Conservation (phyloP, 2,329 filamentous ascomycete species). For the Colletotrichum plurivorum region DNA sequence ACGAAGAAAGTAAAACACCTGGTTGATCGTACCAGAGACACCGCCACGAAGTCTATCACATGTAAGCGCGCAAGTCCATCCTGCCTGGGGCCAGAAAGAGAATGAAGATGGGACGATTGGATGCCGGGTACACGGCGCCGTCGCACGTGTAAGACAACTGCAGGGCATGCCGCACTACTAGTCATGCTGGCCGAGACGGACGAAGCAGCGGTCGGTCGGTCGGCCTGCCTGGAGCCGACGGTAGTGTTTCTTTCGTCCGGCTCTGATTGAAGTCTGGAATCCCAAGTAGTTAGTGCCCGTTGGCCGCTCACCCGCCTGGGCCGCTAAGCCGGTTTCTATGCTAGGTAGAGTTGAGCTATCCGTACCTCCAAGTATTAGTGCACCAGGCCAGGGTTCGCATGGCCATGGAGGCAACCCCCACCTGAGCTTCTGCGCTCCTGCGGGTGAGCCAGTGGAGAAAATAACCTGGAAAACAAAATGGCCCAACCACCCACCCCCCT, state of each 20-base stretch:
- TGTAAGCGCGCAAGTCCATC: constrained; percentile 26
- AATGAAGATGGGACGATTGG: constrained; percentile 34
- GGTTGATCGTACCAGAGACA: constrained; percentile 2
- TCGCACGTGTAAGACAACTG: constrained; percentile 27
- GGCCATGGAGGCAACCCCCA: constrained; percentile 21
- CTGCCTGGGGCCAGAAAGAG: constrained; percentile 11
- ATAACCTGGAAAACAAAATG: constrained; percentile 31
- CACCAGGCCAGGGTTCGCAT: constrained; percentile 22
- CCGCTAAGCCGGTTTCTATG: constrained; percentile 26
- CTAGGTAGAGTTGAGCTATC: not conserved
- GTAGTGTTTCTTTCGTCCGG: not conserved
- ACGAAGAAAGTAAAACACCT: constrained; percentile 20
- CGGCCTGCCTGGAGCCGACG: no score
- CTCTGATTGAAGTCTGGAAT: constrained; percentile 18
- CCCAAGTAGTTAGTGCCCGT: constrained; percentile 34
- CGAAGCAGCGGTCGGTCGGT: constrained; percentile 5
- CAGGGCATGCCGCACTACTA: constrained; percentile 12
- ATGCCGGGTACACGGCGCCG: constrained; percentile 19
- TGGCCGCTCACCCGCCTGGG: constrained; percentile 33
- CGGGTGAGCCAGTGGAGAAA: constrained; percentile 13
- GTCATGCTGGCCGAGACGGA: constrained; percentile 12
- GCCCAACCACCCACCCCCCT: constrained; percentile 31
- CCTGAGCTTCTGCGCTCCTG: constrained; percentile 22
- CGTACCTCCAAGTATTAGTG: not conserved
- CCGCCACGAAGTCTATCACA: constrained; percentile 34